These are phyloP conservation scores for Iberis pinnata DNA, from an alignment of 345 rosid species.

Conservation along the genomic window DNA sequence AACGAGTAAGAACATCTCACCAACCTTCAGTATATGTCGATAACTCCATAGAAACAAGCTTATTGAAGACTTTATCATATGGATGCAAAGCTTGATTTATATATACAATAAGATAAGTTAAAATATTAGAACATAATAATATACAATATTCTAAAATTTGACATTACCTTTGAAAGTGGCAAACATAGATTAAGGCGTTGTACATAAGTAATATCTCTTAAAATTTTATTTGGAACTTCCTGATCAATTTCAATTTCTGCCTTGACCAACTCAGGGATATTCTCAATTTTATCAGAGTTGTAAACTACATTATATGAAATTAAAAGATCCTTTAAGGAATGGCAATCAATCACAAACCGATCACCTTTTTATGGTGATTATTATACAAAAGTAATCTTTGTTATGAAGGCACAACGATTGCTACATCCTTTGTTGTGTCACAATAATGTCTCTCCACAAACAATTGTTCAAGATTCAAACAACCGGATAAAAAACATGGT, in stretches of 20 bases:
- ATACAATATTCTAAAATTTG: background rate
- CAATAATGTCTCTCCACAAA: background rate
- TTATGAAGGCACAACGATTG: background rate
- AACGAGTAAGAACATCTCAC: slow-evolving; percentile 6
- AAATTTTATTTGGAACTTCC: background rate
- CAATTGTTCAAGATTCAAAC: slow-evolving; percentile 11
- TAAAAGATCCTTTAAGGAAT: slow-evolving; percentile 3
- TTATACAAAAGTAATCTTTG: background rate
- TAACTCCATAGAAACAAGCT: slow-evolving; percentile 12
- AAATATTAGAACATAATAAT: background rate
- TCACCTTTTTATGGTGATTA: too few relatives aligned
- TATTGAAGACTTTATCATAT: background rate
- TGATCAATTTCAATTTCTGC: background rate
- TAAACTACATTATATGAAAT: background rate
- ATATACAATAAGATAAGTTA: too few relatives aligned
- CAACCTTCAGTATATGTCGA: background rate
- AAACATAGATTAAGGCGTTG: background rate
- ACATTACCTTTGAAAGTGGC: background rate
- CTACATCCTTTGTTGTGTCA: background rate
- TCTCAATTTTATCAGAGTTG: background rate
- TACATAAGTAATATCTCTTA: slow-evolving; percentile 6
- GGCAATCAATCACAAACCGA: background rate
- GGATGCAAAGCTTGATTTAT: background rate
- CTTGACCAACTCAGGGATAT: slow-evolving; percentile 1
- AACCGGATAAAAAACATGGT: background rate